Evolutionary conservation across 192 early-diverging fungal species (phyloP).

Genomic region (Mortierella alpina): DNA sequence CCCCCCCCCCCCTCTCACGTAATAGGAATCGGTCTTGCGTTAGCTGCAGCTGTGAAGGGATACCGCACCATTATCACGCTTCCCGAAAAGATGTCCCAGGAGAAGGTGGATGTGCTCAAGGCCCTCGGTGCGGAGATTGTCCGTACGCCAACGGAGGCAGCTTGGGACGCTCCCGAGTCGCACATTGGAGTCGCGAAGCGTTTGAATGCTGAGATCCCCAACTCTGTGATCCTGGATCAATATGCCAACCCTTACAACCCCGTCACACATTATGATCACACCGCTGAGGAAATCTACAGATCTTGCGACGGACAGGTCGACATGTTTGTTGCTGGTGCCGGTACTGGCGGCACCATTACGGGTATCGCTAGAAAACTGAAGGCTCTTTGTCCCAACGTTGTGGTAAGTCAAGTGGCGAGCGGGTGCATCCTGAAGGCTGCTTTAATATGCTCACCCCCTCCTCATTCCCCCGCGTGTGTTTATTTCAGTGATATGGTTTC

Average conservation of each 20-base stretch:
- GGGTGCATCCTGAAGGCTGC: not conserved
- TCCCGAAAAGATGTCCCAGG: conserved; percentile 99
- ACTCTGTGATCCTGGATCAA: conserved; percentile 97
- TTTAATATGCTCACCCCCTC: not conserved
- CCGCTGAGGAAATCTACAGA: conserved; percentile 84
- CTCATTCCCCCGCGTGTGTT: not conserved
- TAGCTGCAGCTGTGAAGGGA: conserved; percentile 97
- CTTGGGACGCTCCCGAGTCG: conserved; percentile 98
- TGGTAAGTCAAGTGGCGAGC: conserved; percentile 19
- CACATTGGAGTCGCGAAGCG: conserved; percentile 97
- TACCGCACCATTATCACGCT: conserved; percentile 98
- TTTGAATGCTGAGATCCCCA: conserved; percentile 95
- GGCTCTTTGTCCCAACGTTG: conserved; percentile 87
- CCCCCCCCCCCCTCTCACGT: conserved; percentile 16
- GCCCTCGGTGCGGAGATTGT: conserved; percentile 98
- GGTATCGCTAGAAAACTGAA: conserved; percentile 96
- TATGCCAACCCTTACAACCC: conserved; percentile 98
- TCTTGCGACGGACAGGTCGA: conserved; percentile 90
- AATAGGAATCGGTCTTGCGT: conserved; percentile 88
- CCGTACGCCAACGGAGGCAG: conserved; percentile 98
- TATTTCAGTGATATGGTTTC: not conserved
- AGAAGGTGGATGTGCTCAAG: conserved; percentile 99
- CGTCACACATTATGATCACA: conserved; percentile 95
- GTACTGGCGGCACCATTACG: conserved; percentile 98
- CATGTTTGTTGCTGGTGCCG: conserved; percentile 96